Conservation (phyloP, 2,329 filamentous ascomycete species). For the Venturia nashicola region DNA sequence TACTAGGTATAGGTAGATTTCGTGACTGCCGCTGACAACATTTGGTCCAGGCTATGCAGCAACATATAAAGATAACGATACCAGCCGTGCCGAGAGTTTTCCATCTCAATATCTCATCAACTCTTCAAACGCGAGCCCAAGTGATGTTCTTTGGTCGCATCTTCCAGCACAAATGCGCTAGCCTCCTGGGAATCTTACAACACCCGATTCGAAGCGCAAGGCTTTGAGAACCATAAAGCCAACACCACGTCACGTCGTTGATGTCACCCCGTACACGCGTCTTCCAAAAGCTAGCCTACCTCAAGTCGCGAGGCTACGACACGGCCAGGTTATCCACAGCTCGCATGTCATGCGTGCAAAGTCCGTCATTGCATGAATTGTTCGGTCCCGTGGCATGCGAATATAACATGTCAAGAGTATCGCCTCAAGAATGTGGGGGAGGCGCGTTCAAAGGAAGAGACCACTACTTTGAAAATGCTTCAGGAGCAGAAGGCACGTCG, state of each 20-base stretch:
- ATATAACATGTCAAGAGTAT: slow-evolving; percentile 8
- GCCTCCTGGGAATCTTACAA: not conserved
- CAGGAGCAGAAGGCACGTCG: slow-evolving; percentile 5
- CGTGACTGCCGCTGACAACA: not conserved
- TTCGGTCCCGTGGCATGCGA: slow-evolving; percentile 5
- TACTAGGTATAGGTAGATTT: too few species aligned
- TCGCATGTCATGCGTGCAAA: slow-evolving; percentile 5
- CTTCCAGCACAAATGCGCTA: not conserved
- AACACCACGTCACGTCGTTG: not conserved
- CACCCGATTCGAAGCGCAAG: not conserved
- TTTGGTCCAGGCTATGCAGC: not conserved
- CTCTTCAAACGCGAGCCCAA: not conserved
- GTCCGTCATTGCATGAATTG: slow-evolving; percentile 6
- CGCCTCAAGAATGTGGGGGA: slow-evolving; percentile 1
- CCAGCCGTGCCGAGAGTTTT: not conserved
- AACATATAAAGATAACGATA: not conserved
- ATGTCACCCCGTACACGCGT: not conserved
- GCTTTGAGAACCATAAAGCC: not conserved
- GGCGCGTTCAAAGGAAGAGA: not conserved
- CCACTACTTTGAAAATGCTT: slow-evolving; percentile 2
- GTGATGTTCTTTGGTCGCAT: not conserved
- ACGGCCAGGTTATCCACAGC: slow-evolving; percentile 1
- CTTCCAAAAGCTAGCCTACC: not conserved
- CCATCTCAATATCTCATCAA: not conserved
- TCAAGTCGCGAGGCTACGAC: too few species aligned